Conservation (phyloP, 2,329 filamentous ascomycete species). For the Pestalotiopsis sp. region DNA sequence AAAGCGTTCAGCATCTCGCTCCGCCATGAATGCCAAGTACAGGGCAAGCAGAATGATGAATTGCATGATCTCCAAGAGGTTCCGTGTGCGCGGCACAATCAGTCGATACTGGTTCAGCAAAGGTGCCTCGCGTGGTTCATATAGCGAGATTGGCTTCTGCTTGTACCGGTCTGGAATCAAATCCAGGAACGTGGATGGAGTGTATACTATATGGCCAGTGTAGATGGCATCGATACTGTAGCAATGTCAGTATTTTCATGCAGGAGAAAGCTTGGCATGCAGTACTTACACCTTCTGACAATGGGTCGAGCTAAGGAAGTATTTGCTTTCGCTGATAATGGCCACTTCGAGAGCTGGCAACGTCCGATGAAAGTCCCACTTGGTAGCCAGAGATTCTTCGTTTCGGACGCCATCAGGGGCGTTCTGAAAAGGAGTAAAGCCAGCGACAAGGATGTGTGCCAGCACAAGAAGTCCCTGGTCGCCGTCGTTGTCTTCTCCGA, state of each 20-base stretch:
- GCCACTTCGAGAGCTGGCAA: slow-evolving; percentile 81
- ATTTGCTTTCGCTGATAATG: slow-evolving; percentile 80
- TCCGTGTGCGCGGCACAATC: slow-evolving; percentile 78
- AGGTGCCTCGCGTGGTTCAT: slow-evolving; percentile 75
- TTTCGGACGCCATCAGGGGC: slow-evolving; percentile 69
- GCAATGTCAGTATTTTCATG: background rate
- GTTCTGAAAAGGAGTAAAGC: slow-evolving; percentile 85
- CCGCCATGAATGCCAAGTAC: slow-evolving; percentile 74
- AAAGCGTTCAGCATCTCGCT: slow-evolving; percentile 60
- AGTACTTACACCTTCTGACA: slow-evolving; percentile 70
- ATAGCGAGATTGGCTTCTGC: slow-evolving; percentile 78
- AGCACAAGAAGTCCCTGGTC: slow-evolving; percentile 71
- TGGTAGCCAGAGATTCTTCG: slow-evolving; percentile 53
- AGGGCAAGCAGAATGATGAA: slow-evolving; percentile 71
- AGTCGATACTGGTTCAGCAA: slow-evolving; percentile 84
- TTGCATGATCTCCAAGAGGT: slow-evolving; percentile 73
- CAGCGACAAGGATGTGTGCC: slow-evolving; percentile 78
- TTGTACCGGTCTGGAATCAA: slow-evolving; percentile 88
- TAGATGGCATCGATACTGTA: slow-evolving; percentile 75
- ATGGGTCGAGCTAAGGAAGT: slow-evolving; percentile 75
- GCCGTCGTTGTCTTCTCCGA: slow-evolving; percentile 76
- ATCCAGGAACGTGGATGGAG: slow-evolving; percentile 79
- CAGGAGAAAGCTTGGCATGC: slow-evolving; percentile 1
- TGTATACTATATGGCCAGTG: slow-evolving; percentile 78
- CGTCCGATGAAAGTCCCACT: slow-evolving; percentile 57